Evolutionary conservation across 495 filamentous ascomycete species (phyloP).

Genomic region (Talaromyces thailandensis): DNA sequence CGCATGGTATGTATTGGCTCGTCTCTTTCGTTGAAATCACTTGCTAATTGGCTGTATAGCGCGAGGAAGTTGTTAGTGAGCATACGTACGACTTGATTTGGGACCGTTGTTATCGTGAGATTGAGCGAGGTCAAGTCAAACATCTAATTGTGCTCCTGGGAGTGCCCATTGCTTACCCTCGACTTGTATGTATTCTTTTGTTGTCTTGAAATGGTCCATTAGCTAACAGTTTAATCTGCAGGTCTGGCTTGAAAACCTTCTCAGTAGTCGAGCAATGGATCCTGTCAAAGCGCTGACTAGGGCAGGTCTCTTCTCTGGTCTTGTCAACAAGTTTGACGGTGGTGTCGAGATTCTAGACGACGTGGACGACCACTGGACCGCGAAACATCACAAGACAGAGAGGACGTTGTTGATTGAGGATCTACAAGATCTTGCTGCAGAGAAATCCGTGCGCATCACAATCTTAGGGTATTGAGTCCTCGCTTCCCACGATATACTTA

Average conservation of each 20-base stretch:
- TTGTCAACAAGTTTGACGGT: conserved; percentile 85
- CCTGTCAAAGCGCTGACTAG: conserved; percentile 83
- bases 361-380: conserved; percentile 93
- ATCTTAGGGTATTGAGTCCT: conserved; percentile 53
- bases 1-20: conserved; percentile 44
- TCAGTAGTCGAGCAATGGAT: conserved; percentile 78
- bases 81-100: conserved; percentile 78
- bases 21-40: not conserved
- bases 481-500: not conserved
- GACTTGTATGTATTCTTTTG: conserved; percentile 52
- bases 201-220: not conserved
- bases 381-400: conserved; percentile 85
- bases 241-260: conserved; percentile 56
- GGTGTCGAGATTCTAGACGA: conserved; percentile 92
- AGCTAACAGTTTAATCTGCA: conserved; percentile 22
- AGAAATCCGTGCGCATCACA: conserved; percentile 85
- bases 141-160: conserved; percentile 82
- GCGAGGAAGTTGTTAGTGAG: conserved; percentile 69
- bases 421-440: conserved; percentile 80
- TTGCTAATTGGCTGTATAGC: conserved; percentile 29
- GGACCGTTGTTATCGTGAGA: conserved; percentile 71
- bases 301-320: conserved; percentile 66
- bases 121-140: conserved; percentile 72
- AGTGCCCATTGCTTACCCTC: conserved; percentile 87
- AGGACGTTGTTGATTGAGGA: conserved; percentile 80